Base-by-base conservation (phyloP, 148 eudicot genomes). In the Silene conica region DNA sequence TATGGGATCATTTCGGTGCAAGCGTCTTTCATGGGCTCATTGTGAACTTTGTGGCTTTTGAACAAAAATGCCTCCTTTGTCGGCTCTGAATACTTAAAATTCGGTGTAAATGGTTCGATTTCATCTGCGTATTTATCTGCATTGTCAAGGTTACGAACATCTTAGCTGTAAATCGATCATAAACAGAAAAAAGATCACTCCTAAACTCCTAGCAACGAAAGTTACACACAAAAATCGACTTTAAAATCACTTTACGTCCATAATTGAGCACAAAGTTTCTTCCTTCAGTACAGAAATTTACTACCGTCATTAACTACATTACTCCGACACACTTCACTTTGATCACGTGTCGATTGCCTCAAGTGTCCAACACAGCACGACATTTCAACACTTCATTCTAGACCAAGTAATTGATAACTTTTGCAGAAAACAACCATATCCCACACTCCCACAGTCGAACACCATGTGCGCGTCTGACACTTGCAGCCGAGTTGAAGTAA, bases 121-220 rank as follows among this genome's bases (percentile, higher is more conserved):
- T 85, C 92, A 71, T 90, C 86, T 45, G 98, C 80, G 57, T 85
- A 86, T 73, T 89, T 90, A 85, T 93, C 98, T 93, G 89, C 85
- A 78, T 54, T 50, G 34, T 34, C 23, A 28, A 62, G 56, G 14
- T 60, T 48, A 20, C 46, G 12, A 26, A 28, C 31, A 31, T 48
- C n/a, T 60, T 71, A 64, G 48, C 56, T 28, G 3, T 28, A 28
- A 28, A 28, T 28, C 31, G 31, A 28, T 28, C 31, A 12, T 62
- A 23, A 2, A 62, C 6, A 25, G 3, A 13, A 25, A 25, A 6
- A 23, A 62, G 16, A 62, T 7, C 67, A 28, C 9, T 8, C 9
- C 15, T 57, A 57, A 57, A n/a, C 2, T 34, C 6, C 41, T 34
- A 34, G n/a, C n/a, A n/a, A n/a, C n/a, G n/a, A 34, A 34, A 34